Conservation (phyloP, 495 filamentous ascomycete species). For the Neurospora sp. region DNA sequence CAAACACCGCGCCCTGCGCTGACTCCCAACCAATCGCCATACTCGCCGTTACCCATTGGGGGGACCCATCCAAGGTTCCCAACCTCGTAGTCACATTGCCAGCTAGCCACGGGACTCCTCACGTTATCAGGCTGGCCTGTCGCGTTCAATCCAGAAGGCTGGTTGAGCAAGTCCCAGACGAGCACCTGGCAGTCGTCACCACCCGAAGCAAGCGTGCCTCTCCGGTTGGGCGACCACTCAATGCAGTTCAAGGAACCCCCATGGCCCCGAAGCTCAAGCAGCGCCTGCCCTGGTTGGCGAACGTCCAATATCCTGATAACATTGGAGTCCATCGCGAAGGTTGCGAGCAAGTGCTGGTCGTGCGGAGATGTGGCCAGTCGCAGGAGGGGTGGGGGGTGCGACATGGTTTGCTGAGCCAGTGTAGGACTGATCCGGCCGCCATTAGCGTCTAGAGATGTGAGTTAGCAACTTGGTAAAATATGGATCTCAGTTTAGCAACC, state of each 20-base stretch:
- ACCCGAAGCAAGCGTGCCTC: conserved; percentile 84
- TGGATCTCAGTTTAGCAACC: no score
- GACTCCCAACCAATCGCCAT: conserved; percentile 89
- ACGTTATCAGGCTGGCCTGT: conserved; percentile 43
- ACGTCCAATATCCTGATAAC: conserved; percentile 94
- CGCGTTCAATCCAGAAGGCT: conserved; percentile 31
- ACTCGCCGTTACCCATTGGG: conserved; percentile 57
- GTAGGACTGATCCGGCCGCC: conserved; percentile 50
- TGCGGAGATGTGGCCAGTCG: conserved; percentile 90
- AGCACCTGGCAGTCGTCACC: conserved; percentile 86
- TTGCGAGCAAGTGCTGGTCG: conserved; percentile 90
- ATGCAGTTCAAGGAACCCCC: conserved; percentile 76
- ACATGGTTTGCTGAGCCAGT: conserved; percentile 60
- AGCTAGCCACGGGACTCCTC: conserved; percentile 66
- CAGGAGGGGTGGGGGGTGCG: conserved; percentile 74
- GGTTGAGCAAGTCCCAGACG: conserved; percentile 85
- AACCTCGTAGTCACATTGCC: conserved; percentile 95
- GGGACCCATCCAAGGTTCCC: conserved; percentile 93
- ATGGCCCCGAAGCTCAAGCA: conserved; percentile 92
- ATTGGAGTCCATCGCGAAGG: conserved; percentile 87
- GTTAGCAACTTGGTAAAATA: conserved; percentile 9
- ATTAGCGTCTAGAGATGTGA: conserved; percentile 24
- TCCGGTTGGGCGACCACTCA: conserved; percentile 84
- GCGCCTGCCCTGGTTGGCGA: conserved; percentile 88
- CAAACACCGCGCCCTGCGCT: conserved; percentile 85